Evolutionary conservation across 2,329 filamentous ascomycete genomes (phyloP), one percentile per base, ranked within the genome.

Genomic region (Sclerotinia nivalis): DNA sequence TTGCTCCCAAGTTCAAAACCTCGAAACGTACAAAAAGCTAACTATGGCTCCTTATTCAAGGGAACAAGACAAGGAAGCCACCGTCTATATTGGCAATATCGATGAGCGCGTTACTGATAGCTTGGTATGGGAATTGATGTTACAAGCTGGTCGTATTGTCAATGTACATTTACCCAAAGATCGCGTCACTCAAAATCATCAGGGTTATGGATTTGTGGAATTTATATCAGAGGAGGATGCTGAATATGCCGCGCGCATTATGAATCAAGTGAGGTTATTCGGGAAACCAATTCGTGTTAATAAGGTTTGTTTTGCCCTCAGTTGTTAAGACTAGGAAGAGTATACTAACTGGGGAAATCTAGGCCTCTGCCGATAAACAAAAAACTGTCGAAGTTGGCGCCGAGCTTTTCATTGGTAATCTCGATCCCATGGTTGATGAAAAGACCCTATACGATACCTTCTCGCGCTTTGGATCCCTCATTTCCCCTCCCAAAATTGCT

Each of bases 151-250:
- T 69, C 94, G 95, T 76, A 96, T 99, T 77, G 93, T 97, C 79
- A 98, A 98, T 82, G 95, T 99, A 73, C 96, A 99, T 83, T 89
- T 99, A 79, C 96, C 96, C 69, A 97, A 97, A 85, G 96, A 99
- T 81, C 93, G 96, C 80, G 96, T 99, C 76, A 97, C 96, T 60
- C 93, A 97, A 79, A 91, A 90, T 70, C 96, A 99, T 81, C 96
- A 98, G 82, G 96, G 96, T 76, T 99, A 97, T 84, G 96, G 96
- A 77, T 99, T 99, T 82, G 96, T 99, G 81, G 96, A 99, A 82
- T 99, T 97, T 81, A 95, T 93, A 78, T 94, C 91, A 75, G 93
- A 97, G 79, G 90, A 93, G 78, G 96, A 97, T 81, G 96, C 96
- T 76, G 96, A 98, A 80, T 99, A 99, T 83, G 95, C 96, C 31